A percentile compares a stretch with the other conserved stretches of the same genome.
phyloP scores from a whole-genome alignment of 345 rosid genomes.

The Capsella bursapastoris region DNA sequence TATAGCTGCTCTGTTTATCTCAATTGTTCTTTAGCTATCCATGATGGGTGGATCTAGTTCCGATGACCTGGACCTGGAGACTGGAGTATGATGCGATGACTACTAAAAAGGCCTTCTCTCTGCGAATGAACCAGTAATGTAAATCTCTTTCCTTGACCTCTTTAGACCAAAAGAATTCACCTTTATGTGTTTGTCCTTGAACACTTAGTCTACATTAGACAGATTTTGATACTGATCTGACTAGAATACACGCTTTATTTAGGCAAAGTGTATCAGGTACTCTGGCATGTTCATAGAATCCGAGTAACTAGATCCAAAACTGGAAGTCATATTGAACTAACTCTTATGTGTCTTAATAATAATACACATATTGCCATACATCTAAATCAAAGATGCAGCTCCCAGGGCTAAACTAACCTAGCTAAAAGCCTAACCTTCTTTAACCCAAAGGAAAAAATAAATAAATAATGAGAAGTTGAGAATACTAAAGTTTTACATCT shows the following conservation, averaged over 20 bases:
- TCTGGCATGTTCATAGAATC: not conserved
- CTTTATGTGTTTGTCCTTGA: not conserved
- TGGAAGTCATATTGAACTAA: not conserved
- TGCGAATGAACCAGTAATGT: too few relatives aligned
- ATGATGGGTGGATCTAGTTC: too few relatives aligned
- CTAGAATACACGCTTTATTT: not conserved
- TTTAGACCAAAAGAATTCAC: not conserved
- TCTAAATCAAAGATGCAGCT: constrained; percentile 19
- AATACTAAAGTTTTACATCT: constrained; percentile 5
- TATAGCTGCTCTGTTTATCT: too few relatives aligned
- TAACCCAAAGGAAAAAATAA: not conserved
- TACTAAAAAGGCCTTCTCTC: too few relatives aligned
- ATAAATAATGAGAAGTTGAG: constrained; percentile 3
- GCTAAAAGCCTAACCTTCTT: constrained; percentile 8
- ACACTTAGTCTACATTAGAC: not conserved
- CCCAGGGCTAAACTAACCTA: constrained; percentile 9
- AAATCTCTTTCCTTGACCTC: too few relatives aligned
- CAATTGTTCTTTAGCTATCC: too few relatives aligned
- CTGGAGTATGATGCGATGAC: too few relatives aligned
- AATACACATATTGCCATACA: constrained; percentile 21
- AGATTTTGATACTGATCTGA: not conserved
- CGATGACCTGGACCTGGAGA: too few relatives aligned
- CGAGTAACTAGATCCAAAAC: not conserved
- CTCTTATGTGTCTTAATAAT: not conserved
- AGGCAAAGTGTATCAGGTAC: too few relatives aligned